phyloP scores from a whole-genome alignment of 352 stramenopile genomes.

The Blastocystis sp. region DNA sequence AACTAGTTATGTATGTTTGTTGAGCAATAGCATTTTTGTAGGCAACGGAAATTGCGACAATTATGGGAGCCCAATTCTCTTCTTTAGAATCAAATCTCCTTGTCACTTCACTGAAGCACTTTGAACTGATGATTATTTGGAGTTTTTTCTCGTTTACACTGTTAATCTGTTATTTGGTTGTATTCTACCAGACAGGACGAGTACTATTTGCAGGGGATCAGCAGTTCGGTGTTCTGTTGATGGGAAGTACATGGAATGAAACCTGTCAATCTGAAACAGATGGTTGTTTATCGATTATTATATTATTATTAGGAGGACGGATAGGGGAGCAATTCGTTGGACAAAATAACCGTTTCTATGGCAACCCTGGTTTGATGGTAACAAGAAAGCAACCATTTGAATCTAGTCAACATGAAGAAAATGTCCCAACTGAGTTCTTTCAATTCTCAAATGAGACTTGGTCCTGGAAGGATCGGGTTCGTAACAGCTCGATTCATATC shows the following conservation, averaged over 20 bases:
- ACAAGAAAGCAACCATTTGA: too few species aligned
- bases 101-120: too few species aligned
- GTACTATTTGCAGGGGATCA: neutral
- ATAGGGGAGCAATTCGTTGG: too few species aligned
- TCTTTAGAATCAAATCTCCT: neutral
- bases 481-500: neutral
- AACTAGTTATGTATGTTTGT: conserved; percentile 24
- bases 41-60: neutral
- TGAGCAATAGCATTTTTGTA: neutral
- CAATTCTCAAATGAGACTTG: neutral
- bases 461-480: neutral
- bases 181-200: neutral
- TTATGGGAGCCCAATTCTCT: neutral
- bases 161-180: neutral
- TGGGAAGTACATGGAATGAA: too few species aligned
- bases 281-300: too few species aligned
- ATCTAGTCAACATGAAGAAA: too few species aligned
- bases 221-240: too few species aligned
- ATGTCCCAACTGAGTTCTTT: neutral
- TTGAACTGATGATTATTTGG: neutral
- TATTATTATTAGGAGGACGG: too few species aligned
- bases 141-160: neutral
- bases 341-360: too few species aligned
- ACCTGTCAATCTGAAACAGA: too few species aligned
- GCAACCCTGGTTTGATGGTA: too few species aligned